Evolutionary conservation across 208 protist species (phyloP), one percentile per base, ranked within the genome.

Genomic region (Leishmania guyanensis): DNA sequence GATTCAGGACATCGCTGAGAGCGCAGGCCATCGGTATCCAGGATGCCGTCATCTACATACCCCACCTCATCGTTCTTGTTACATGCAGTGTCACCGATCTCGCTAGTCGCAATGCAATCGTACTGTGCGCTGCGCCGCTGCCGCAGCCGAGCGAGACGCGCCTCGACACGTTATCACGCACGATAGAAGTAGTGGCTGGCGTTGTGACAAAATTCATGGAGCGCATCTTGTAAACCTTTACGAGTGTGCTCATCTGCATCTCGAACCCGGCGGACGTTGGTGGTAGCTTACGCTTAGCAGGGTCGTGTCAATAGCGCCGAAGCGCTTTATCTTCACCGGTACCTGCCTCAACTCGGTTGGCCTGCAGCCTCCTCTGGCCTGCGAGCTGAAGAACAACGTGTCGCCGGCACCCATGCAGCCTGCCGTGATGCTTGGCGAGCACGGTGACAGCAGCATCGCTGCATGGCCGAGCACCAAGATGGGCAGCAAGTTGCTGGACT

Each of bases 341-440:
- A 89, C 86, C 68, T 83, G 79, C 43, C 82, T 90, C 65, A 86
- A 90, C 87, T 87, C 86, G 1, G 86, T 86, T 6, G 80, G 89
- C 10, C 79, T 90, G 79, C 86, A 89, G 80, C 82, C 82, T 1
- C 71, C 89, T 3, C 79, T 87, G 60, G 80, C 82, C 62, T 68
- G 81, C 10, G 85, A 85, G 71, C 74, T 89, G 48, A 78, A 83
- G 8, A 54, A 79, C 84, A 80, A 76, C 82, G 80, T 92, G 36
- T 76, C 84, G 68, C 84, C 82, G 10, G 73, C 76, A 36, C 86
- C 84, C n/a, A 78, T 90, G 78, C 62, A 87, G 62, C 86, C 88
- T 4, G 86, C 86, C n/a, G 84, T 87, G 82, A 92, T 92, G 83
- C 71, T 92, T 39, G 86, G 86, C 50, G 89, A 92, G 81, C 86